Evolutionary conservation across 139 green algal genomes (phyloP), one percentile per base, ranked within the genome.

Genomic region (Zygnema cylindricum): DNA sequence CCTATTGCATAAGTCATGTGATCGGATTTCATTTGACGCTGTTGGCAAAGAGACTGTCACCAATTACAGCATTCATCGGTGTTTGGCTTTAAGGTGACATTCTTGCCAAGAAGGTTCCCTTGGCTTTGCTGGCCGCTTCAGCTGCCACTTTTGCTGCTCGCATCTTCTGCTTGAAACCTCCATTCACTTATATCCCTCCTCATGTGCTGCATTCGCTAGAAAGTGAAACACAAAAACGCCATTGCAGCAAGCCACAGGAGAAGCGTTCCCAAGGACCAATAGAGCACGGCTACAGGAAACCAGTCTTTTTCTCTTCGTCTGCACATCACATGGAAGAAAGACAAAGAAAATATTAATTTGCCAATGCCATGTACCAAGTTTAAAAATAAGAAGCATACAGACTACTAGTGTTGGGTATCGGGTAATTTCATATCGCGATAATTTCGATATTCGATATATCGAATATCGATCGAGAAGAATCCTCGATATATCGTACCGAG

Each of bases 11-110:
- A n/a, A n/a, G n/a, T n/a, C n/a, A n/a, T n/a, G n/a, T n/a, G n/a
- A n/a, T n/a, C n/a, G n/a, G n/a, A n/a, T n/a, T n/a, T n/a, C n/a
- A n/a, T n/a, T n/a, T n/a, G n/a, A n/a, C n/a, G n/a, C n/a, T n/a
- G n/a, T n/a, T n/a, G n/a, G n/a, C n/a, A n/a, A n/a, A n/a, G n/a
- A n/a, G 7, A 7, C 49, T 63, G 7, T 16, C 49, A 90, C 86
- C 86, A 1, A 98, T 98, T 92, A 98, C 97, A 43, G 96, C 96
- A 85, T 98, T 98, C 33, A 98, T 94, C 0, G 96, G 96, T 7
- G 96, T 98, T 40, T 96, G 92, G 79, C 98, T 98, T 87, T 98
- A 96, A 88, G 98, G 96, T 42, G 92, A 96, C 96, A 98, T 98
- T 76, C 93, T 94, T 16, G 96, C 96, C 55, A 98, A 93, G 93